phyloP scores from a whole-genome alignment of 2,329 filamentous ascomycete species.

The Neoascochyta sp. region DNA sequence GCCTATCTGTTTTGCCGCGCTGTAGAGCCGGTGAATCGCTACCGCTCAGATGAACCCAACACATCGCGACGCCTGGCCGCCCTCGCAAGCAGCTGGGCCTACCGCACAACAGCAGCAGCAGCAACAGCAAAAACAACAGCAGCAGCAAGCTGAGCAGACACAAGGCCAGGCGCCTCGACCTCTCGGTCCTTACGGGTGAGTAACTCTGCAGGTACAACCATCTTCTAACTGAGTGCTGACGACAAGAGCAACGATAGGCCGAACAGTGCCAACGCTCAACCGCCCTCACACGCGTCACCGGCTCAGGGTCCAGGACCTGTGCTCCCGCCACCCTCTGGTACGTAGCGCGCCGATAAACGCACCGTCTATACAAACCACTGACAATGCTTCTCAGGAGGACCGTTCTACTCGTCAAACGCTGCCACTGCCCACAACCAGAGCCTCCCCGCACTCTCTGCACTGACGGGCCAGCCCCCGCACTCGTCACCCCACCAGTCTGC shows the following conservation, averaged over 20 bases:
- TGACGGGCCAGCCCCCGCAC: constrained; percentile 46
- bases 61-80: constrained; percentile 42
- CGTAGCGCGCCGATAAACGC: no score
- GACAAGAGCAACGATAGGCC: constrained; percentile 17
- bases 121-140: constrained; percentile 34
- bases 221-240: constrained; percentile 18
- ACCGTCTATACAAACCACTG: no score
- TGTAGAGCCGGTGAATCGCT: constrained; percentile 28
- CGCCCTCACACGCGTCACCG: constrained; percentile 33
- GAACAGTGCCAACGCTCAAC: constrained; percentile 32
- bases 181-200: constrained; percentile 37
- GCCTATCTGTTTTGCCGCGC: no score
- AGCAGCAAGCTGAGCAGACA: constrained; percentile 34
- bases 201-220: constrained; percentile 8
- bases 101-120: constrained; percentile 40
- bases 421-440: constrained; percentile 39
- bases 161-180: constrained; percentile 34
- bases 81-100: constrained; percentile 46
- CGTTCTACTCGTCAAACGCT: constrained; percentile 42
- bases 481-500: constrained; percentile 36
- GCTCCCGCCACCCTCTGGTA: constrained; percentile 41
- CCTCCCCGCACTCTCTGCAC: constrained; percentile 44
- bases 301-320: constrained; percentile 37
- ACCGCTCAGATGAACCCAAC: constrained; percentile 41
- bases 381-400: no score